phyloP scores from a whole-genome alignment of 2,329 filamentous ascomycete genomes.

The Penicillium brevicompactum region DNA sequence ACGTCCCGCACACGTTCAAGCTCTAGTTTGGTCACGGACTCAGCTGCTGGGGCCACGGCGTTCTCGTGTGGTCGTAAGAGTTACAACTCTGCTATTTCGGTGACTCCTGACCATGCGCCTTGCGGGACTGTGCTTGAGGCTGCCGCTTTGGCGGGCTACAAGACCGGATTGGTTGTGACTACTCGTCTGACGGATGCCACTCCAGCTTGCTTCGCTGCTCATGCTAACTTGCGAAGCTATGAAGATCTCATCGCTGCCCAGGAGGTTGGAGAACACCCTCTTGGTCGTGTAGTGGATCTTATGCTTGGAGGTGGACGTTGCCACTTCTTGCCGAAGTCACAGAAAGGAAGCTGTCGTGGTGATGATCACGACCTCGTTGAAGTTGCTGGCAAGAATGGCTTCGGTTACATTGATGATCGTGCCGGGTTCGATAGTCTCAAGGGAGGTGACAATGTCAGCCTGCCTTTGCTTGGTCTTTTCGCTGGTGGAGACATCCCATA shows the following conservation, averaged over 20 bases:
- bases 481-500: slow-evolving; percentile 83
- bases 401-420: slow-evolving; percentile 74
- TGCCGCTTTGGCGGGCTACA: slow-evolving; percentile 87
- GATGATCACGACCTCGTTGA: slow-evolving; percentile 77
- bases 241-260: slow-evolving; percentile 92
- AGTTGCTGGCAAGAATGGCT: slow-evolving; percentile 76
- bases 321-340: slow-evolving; percentile 85
- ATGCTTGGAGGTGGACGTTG: slow-evolving; percentile 93
- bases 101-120: slow-evolving; percentile 79
- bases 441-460: slow-evolving; percentile 65
- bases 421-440: slow-evolving; percentile 74
- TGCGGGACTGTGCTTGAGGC: slow-evolving; percentile 94
- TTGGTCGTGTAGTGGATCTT: slow-evolving; percentile 85
- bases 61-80: slow-evolving; percentile 92
- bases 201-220: slow-evolving; percentile 89
- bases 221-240: slow-evolving; percentile 76
- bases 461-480: slow-evolving; percentile 86
- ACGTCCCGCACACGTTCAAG: slow-evolving; percentile 83
- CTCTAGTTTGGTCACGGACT: slow-evolving; percentile 87
- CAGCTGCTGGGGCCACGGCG: slow-evolving; percentile 93
- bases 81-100: slow-evolving; percentile 95
- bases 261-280: slow-evolving; percentile 82
- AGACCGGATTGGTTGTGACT: slow-evolving; percentile 91
- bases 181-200: slow-evolving; percentile 95
- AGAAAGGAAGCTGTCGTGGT: slow-evolving; percentile 75